These are phyloP conservation scores for Cladophialophora exuberans DNA, from an alignment of 2,329 filamentous ascomycete genomes.

Conservation along the genomic window DNA sequence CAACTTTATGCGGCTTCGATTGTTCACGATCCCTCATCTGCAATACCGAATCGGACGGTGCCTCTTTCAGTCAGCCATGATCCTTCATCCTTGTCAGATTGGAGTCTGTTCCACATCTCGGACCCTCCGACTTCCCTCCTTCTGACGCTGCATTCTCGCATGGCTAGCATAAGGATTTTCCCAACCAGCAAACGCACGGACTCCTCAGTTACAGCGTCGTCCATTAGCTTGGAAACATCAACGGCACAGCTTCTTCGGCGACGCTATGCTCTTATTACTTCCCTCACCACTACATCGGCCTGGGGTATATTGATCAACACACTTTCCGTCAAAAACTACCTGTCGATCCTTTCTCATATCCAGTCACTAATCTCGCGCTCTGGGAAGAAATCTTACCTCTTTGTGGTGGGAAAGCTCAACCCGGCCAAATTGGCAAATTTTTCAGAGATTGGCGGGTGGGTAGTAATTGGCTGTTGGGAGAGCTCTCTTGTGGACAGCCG, in stretches of 20 bases:
- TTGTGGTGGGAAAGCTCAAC: constrained; percentile 96
- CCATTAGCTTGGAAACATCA: constrained; percentile 48
- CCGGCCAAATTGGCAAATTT: constrained; percentile 97
- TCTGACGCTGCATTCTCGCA: constrained; percentile 81
- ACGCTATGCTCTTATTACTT: constrained; percentile 84
- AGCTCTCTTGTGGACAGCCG: constrained; percentile 88
- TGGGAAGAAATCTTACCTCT: constrained; percentile 93
- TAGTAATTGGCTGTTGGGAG: constrained; percentile 98
- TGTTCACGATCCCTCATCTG: constrained; percentile 74
- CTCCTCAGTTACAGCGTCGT: constrained; percentile 43
- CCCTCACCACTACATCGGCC: constrained; percentile 76
- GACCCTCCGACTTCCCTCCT: constrained; percentile 80
- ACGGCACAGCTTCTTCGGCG: constrained; percentile 70
- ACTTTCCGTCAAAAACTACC: constrained; percentile 86
- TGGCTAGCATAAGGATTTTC: constrained; percentile 77
- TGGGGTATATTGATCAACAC: constrained; percentile 97
- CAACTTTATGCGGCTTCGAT: constrained; percentile 71
- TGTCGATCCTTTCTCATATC: constrained; percentile 75
- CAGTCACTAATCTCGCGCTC: constrained; percentile 72
- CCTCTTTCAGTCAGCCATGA: constrained; percentile 53
- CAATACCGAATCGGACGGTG: constrained; percentile 81
- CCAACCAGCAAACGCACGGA: constrained; percentile 73
- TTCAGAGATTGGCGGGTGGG: constrained; percentile 92
- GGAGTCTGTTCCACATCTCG: constrained; percentile 83
- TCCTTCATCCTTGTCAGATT: constrained; percentile 60